phyloP scores from a whole-genome alignment of 768 basidiomycete genomes.

The Rhodotorula kratochvilovae region DNA sequence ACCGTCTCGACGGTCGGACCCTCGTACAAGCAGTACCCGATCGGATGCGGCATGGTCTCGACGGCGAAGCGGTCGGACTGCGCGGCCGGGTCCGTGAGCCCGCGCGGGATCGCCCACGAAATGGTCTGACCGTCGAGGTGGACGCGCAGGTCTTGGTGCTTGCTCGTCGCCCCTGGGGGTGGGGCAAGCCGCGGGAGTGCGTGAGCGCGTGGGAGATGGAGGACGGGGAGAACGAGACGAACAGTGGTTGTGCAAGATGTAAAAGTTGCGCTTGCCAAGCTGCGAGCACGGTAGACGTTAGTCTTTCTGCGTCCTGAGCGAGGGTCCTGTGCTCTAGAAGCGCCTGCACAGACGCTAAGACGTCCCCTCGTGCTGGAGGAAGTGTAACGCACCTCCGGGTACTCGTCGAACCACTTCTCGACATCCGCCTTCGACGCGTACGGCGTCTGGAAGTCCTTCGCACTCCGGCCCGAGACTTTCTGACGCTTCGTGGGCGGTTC shows the following conservation, averaged over 20 bases:
- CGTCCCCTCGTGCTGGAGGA: neutral
- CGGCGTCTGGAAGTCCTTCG: neutral
- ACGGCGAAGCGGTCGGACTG: neutral
- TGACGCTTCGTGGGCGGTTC: neutral
- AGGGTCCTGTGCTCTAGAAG: no score
- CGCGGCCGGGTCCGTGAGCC: neutral
- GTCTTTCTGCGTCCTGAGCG: no score
- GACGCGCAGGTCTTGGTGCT: conserved; percentile 31
- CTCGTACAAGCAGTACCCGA: conserved; percentile 23
- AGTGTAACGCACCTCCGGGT: neutral
- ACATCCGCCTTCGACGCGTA: neutral
- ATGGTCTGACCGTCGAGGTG: conserved; percentile 17
- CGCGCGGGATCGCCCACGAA: conserved; percentile 23
- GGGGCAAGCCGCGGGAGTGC: neutral
- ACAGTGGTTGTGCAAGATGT: conserved; percentile 26
- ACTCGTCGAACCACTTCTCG: neutral
- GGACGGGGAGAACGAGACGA: neutral
- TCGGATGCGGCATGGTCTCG: conserved; percentile 15
- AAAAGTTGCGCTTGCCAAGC: conserved; percentile 33
- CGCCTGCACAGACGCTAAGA: no score
- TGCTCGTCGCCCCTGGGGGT: conserved; percentile 15
- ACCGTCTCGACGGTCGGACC: neutral
- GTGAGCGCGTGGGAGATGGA: neutral
- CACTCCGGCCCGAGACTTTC: neutral
- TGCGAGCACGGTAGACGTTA: neutral